phyloP scores from a whole-genome alignment of 2,329 filamentous ascomycete species.

The Aspergillus tanneri region DNA sequence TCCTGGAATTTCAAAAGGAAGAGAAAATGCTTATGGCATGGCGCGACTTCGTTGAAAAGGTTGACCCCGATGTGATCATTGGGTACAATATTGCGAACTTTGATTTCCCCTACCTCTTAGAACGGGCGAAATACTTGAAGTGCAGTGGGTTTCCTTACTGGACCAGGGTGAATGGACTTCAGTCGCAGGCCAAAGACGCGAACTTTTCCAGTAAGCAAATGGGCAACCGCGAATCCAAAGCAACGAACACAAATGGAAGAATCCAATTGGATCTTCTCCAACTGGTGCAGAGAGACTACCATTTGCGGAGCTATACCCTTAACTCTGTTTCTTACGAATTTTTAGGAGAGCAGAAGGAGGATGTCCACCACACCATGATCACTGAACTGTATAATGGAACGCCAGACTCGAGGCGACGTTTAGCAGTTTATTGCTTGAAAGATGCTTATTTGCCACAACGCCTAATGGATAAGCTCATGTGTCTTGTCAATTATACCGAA shows the following conservation, averaged over 20 bases:
- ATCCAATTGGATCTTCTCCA: slow-evolving; percentile 94
- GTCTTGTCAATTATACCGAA: slow-evolving; percentile 97
- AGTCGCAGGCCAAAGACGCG: slow-evolving; percentile 71
- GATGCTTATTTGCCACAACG: slow-evolving; percentile 94
- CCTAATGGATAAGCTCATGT: slow-evolving; percentile 95
- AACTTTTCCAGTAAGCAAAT: slow-evolving; percentile 98
- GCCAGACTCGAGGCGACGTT: slow-evolving; percentile 81
- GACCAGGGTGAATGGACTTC: slow-evolving; percentile 71
- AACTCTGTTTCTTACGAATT: slow-evolving; percentile 97
- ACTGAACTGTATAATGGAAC: slow-evolving; percentile 97
- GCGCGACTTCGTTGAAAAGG: slow-evolving; percentile 83
- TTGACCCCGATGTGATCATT: slow-evolving; percentile 95
- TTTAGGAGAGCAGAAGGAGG: slow-evolving; percentile 94
- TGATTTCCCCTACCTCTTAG: slow-evolving; percentile 93
- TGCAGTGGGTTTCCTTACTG: slow-evolving; percentile 78
- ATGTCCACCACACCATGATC: slow-evolving; percentile 99
- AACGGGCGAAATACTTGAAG: slow-evolving; percentile 82
- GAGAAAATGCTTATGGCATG: slow-evolving; percentile 88
- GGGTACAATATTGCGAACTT: slow-evolving; percentile 99
- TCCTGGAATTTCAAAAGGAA: slow-evolving; percentile 78
- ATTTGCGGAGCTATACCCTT: slow-evolving; percentile 91
- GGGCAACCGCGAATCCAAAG: slow-evolving; percentile 90
- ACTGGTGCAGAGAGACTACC: slow-evolving; percentile 89
- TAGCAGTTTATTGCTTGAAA: slow-evolving; percentile 95
- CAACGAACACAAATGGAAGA: slow-evolving; percentile 90